Percentiles rank a stretch among this genome's conserved stretches.
Conservation (phyloP, 2,329 filamentous ascomycete species). For the Scedosporium minutisporum region DNA sequence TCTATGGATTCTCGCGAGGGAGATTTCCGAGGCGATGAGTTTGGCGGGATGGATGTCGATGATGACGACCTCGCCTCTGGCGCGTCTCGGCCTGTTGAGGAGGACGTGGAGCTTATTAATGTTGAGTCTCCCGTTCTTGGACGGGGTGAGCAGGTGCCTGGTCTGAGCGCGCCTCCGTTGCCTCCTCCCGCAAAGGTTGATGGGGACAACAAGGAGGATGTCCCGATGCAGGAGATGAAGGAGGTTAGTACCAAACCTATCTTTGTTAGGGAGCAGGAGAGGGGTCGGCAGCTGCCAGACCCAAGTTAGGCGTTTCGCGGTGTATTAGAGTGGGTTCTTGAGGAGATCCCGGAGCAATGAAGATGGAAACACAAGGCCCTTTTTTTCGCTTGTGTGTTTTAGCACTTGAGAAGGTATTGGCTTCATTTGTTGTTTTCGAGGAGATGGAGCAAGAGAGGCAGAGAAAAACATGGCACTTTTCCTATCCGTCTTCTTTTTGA, state of each 20-base stretch:
- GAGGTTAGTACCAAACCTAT: slow-evolving; percentile 6
- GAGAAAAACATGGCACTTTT: too few species aligned
- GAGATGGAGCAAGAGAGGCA: too few species aligned
- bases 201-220: background rate
- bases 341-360: background rate
- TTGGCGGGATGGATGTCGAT: slow-evolving; percentile 2
- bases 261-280: background rate
- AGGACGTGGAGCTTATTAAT: background rate
- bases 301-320: background rate
- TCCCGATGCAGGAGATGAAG: slow-evolving; percentile 4
- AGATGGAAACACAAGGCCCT: too few species aligned
- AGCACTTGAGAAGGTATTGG: too few species aligned
- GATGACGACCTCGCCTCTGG: background rate
- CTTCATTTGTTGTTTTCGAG: too few species aligned
- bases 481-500: too few species aligned
- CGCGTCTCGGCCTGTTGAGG: background rate
- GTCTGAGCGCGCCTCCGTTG: background rate
- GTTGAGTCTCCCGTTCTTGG: background rate
- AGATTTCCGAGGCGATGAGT: slow-evolving; percentile 1
- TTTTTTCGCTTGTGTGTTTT: too few species aligned
- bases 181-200: background rate
- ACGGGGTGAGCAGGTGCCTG: background rate
- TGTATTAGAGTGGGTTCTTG: background rate
- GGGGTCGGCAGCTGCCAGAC: background rate
- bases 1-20: slow-evolving; percentile 11